Conservation (phyloP, 2,329 filamentous ascomycete species). For the Alternaria gaisen region DNA sequence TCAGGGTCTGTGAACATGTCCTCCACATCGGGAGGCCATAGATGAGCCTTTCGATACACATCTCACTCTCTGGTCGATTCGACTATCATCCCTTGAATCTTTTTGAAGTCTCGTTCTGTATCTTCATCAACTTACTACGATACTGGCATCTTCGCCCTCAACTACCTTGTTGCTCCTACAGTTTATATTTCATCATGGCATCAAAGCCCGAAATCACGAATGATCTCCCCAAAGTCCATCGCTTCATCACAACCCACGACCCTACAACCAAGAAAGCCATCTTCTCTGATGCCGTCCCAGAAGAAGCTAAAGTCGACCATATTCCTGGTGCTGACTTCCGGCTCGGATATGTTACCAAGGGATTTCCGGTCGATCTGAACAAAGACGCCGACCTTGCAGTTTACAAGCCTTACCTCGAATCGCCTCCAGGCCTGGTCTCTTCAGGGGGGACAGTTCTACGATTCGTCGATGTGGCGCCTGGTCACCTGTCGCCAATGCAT, state of each 20-base stretch:
- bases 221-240: slow-evolving; percentile 40
- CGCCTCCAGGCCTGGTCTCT: slow-evolving; percentile 59
- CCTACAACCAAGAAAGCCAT: slow-evolving; percentile 42
- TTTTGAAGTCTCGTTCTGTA: not conserved
- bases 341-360: slow-evolving; percentile 59
- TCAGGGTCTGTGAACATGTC: not conserved
- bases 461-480: slow-evolving; percentile 47
- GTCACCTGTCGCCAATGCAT: slow-evolving; percentile 47
- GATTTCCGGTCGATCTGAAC: slow-evolving; percentile 58
- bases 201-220: slow-evolving; percentile 23
- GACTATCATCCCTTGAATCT: not conserved
- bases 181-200: slow-evolving; percentile 19
- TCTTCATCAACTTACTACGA: not conserved
- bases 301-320: slow-evolving; percentile 29
- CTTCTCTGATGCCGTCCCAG: slow-evolving; percentile 40
- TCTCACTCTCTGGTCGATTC: not conserved
- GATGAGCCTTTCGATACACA: not conserved
- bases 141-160: not conserved
- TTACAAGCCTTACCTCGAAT: slow-evolving; percentile 56
- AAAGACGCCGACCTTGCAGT: slow-evolving; percentile 55
- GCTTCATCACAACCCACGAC: slow-evolving; percentile 51
- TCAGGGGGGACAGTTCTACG: slow-evolving; percentile 57
- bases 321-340: slow-evolving; percentile 51
- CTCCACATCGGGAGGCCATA: slow-evolving; percentile 20
- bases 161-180: not conserved